Percentiles rank a stretch among this genome's conserved stretches.
These are phyloP conservation scores for Ogataea nonfermentans DNA, from an alignment of 805 yeast genomes.

Conservation along the genomic window DNA sequence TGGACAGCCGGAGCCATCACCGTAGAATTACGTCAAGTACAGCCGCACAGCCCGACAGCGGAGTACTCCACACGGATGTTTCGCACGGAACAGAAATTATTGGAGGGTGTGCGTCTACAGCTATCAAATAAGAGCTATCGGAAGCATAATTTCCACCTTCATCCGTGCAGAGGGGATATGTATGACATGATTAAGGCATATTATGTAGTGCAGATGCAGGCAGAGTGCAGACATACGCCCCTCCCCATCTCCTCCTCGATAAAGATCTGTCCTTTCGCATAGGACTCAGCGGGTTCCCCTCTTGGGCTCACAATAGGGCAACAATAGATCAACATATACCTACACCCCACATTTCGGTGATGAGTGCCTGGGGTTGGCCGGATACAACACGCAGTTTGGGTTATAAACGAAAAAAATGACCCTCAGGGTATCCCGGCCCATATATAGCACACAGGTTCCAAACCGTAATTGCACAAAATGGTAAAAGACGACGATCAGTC, in stretches of 20 bases:
- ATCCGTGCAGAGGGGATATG: constrained; percentile 16
- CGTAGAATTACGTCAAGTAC: constrained; percentile 1
- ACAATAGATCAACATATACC: constrained; percentile 8
- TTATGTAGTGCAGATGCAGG: background rate
- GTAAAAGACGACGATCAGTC: constrained; percentile 8
- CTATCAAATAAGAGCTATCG: constrained; percentile 13
- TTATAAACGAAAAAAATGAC: constrained; percentile 6
- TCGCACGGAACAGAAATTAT: constrained; percentile 12
- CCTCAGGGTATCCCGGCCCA: background rate
- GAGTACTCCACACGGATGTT: constrained; percentile 8
- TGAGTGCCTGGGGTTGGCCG: constrained; percentile 6
- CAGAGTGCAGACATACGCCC: constrained; percentile 3
- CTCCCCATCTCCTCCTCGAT: constrained; percentile 20
- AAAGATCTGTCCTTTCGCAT: constrained; percentile 1
- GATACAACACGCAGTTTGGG: constrained; percentile 9
- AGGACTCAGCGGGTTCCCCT: constrained; percentile 5
- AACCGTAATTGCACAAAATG: background rate
- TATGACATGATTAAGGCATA: background rate
- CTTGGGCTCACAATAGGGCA: constrained; percentile 8
- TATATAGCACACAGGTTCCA: background rate
- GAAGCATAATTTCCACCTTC: background rate
- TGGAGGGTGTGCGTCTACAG: constrained; percentile 3
- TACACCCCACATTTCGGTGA: constrained; percentile 6
- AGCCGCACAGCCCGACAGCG: constrained; percentile 6
- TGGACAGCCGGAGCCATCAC: constrained; percentile 2